Evolutionary conservation across 305 asterid species (phyloP).

Genomic region (Ajuga reptans): DNA sequence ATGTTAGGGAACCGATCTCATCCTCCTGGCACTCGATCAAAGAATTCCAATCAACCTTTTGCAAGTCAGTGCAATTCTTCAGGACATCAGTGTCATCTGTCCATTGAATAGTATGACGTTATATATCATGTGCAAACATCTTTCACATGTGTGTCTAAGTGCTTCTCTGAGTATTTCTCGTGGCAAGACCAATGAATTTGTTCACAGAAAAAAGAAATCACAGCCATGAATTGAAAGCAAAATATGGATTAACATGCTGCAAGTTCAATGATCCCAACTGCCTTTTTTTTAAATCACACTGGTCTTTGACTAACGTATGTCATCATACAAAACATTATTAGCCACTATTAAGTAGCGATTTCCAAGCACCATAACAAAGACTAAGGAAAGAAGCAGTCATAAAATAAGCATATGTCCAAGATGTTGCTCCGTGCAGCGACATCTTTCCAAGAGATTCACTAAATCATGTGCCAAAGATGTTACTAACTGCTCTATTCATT

Average conservation of each 20-base stretch:
- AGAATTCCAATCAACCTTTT: slow-evolving; percentile 25
- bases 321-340: background rate
- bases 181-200: background rate
- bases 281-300: background rate
- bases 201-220: background rate
- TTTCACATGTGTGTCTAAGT: background rate
- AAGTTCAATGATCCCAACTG: background rate
- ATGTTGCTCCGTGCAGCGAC: background rate
- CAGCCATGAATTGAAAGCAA: background rate
- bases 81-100: slow-evolving; percentile 38
- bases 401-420: background rate
- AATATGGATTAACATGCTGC: background rate
- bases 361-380: background rate
- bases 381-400: background rate
- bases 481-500: background rate
- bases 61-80: slow-evolving; percentile 27
- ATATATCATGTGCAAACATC: slow-evolving; percentile 10
- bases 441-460: background rate
- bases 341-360: background rate
- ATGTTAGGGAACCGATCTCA: slow-evolving; percentile 23
- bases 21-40: slow-evolving; percentile 28
- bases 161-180: background rate
- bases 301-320: background rate
- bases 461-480: background rate
- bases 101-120: slow-evolving; percentile 14